Evolutionary conservation across 2,329 filamentous ascomycete species (phyloP), one percentile per base, ranked within the genome.

Genomic region (Teratosphaeria epicoccoides): DNA sequence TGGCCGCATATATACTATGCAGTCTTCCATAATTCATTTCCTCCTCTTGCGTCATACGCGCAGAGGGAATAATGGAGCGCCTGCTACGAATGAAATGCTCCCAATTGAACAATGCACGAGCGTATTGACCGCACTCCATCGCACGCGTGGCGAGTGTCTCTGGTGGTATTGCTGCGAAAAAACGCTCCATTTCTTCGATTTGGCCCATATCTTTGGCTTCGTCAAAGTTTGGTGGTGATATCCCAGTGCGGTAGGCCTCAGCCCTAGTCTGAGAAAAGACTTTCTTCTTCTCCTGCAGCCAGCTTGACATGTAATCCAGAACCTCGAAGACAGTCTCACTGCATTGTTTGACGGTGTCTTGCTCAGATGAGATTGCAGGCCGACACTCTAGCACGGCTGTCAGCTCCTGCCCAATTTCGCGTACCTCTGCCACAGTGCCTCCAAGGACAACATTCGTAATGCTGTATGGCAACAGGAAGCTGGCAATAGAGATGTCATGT

Each of bases 1-100:
- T 97, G 61, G 96, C 87, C 1, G 88, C 88, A 68, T 98, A 99
- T 17, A 98, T 95, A 49, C 91, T 84, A 64, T 97, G 91, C 23
- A 98, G 73, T 55, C 84, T 81, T 14, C 64, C 60, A 23, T 81
- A 76, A 49, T 85, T 76, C 45, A 76, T 65, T 46, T 74, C 76
- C n/a, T 78, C 72, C 11, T 65, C 57, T 28, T 56, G 48, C 4
- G 56, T 54, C 25, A 59, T 47, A 4, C 55, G 55, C 2, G 76
- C 73, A 1, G 72, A 68, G 1, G 75, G 73, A 29, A 66, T 63
- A 10, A 67, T 46, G 11, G 56, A 47, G 72, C 68, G 24, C 60
- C 63, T 53, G 59, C 82, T 76, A 25, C 84, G 79, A 52, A 90
- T 90, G 65, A 95, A 87, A 60, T 95, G 88, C 68, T 99, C 93